Conservation (phyloP, 305 asterid genomes). For the Fraxinus platypoda region DNA sequence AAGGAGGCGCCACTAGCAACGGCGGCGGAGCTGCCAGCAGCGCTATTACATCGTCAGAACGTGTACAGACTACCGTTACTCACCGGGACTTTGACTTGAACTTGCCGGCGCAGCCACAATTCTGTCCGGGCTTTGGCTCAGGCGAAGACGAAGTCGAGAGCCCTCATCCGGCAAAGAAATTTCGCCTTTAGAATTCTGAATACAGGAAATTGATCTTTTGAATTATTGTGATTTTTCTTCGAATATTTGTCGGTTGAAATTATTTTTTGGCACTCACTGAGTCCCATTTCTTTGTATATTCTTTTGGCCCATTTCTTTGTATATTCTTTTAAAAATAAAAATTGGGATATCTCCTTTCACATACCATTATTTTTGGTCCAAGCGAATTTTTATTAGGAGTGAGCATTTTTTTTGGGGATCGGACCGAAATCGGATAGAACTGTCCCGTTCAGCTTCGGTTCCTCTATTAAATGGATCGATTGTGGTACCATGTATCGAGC, state of each 20-base stretch:
- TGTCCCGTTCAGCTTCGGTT: background rate
- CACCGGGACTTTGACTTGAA: slow-evolving; percentile 59
- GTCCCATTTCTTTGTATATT: background rate
- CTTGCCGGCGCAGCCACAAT: slow-evolving; percentile 52
- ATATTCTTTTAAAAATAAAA: background rate
- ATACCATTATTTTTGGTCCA: background rate
- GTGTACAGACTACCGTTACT: slow-evolving; percentile 39
- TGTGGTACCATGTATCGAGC: background rate
- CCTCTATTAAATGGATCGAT: no score
- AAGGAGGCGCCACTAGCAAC: slow-evolving; percentile 31
- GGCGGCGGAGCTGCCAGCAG: slow-evolving; percentile 9
- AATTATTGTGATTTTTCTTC: background rate
- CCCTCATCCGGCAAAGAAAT: slow-evolving; percentile 57
- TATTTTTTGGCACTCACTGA: background rate
- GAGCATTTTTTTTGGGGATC: background rate
- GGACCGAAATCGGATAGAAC: background rate
- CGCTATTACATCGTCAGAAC: slow-evolving; percentile 45
- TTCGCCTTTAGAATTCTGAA: slow-evolving; percentile 24
- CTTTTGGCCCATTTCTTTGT: background rate
- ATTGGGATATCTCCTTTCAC: background rate
- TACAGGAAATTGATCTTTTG: background rate
- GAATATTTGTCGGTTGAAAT: background rate
- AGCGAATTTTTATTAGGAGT: background rate
- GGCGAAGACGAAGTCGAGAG: slow-evolving; percentile 60
- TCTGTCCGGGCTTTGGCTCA: slow-evolving; percentile 29